Evolutionary conservation across 2,329 filamentous ascomycete genomes (phyloP).

Genomic region (Aspergillus sclerotialis): DNA sequence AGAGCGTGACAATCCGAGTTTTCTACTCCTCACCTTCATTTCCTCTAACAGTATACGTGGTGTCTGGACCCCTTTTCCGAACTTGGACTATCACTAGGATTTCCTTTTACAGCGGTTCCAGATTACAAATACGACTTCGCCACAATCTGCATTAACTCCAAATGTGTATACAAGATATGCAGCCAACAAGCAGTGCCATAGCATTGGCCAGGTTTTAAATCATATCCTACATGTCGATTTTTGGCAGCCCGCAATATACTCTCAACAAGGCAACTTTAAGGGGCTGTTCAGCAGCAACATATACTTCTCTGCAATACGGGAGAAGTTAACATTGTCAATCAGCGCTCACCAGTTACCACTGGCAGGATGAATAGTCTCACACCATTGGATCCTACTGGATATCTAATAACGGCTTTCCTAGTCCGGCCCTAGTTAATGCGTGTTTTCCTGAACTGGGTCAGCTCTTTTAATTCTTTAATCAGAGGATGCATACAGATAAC

Average conservation of each 20-base stretch:
- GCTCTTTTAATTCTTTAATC: neutral
- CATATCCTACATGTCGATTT: neutral
- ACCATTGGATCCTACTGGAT: neutral
- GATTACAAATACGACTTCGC: neutral
- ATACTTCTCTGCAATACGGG: no score
- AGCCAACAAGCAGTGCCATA: no score
- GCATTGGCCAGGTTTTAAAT: no score
- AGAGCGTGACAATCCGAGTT: neutral
- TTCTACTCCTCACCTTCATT: neutral
- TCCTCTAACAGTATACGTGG: neutral
- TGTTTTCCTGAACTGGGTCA: neutral
- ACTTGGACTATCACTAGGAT: neutral
- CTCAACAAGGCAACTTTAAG: neutral
- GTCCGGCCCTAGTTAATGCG: neutral
- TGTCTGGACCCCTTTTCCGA: neutral
- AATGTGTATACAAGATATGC: neutral
- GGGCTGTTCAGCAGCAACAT: no score
- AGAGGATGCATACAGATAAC: no score
- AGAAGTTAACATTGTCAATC: no score
- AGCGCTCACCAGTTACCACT: no score
- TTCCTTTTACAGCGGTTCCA: neutral
- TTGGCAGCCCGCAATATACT: neutral
- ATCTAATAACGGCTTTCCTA: neutral
- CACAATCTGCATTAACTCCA: neutral
- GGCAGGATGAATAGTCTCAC: neutral